phyloP scores from a whole-genome alignment of 805 yeast genomes.

The Candida dendrica region DNA sequence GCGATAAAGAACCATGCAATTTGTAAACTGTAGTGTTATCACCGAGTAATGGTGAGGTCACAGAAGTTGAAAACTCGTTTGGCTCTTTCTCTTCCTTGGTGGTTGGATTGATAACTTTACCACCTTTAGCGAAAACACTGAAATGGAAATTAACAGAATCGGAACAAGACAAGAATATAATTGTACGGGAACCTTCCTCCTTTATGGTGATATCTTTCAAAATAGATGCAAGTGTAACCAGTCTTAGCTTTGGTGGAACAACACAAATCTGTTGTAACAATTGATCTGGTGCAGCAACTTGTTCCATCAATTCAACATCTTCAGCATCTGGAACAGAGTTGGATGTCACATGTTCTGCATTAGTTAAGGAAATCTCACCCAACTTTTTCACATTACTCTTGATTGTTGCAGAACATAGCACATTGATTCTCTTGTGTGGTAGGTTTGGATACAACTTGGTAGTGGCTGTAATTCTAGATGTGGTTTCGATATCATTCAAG shows the following conservation, averaged over 20 bases:
- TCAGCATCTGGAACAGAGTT: conserved; percentile 25
- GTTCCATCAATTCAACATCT: conserved; percentile 20
- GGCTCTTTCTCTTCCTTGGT: conserved; percentile 26
- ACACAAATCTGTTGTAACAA: conserved; percentile 71
- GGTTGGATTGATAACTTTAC: conserved; percentile 30
- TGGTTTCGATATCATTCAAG: conserved; percentile 46
- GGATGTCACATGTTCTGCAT: conserved; percentile 58
- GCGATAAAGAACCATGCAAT: conserved; percentile 87
- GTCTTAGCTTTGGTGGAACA: conserved; percentile 86
- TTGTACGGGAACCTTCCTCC: conserved; percentile 42
- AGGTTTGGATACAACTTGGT: conserved; percentile 41
- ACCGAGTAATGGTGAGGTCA: conserved; percentile 48
- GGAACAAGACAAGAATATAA: conserved; percentile 88
- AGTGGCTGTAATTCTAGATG: conserved; percentile 28
- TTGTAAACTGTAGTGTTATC: conserved; percentile 47
- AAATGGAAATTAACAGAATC: conserved; percentile 96
- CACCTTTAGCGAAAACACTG: conserved; percentile 59
- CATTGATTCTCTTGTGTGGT: conserved; percentile 66
- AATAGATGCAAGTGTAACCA: conserved; percentile 70
- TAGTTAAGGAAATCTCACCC: conserved; percentile 67
- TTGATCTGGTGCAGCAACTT: conserved; percentile 78
- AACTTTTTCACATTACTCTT: conserved; percentile 72
- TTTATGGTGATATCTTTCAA: conserved; percentile 41
- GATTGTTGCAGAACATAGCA: conserved; percentile 92
- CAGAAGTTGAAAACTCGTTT: conserved; percentile 28